phyloP scores from a whole-genome alignment of 2,329 filamentous ascomycete genomes.

The Phyllosticta citriasiana region DNA sequence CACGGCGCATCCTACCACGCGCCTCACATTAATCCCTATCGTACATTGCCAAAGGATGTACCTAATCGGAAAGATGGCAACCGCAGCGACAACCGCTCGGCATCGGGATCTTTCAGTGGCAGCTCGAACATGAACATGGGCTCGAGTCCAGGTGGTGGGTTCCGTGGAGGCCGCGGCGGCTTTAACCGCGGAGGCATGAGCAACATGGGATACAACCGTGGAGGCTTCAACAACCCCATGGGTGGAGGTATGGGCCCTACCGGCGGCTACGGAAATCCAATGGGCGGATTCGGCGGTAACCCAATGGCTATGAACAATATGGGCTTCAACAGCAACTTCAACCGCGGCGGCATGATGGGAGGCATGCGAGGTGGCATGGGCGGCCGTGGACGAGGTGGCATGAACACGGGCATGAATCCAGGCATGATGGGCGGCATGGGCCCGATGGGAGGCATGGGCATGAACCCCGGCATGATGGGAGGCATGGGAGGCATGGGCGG shows the following conservation, averaged over 20 bases:
- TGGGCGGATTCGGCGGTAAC: constrained; percentile 14
- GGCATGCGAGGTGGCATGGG: constrained; percentile 36
- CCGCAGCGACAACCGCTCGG: constrained; percentile 44
- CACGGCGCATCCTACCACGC: constrained; percentile 65
- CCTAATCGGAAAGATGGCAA: constrained; percentile 60
- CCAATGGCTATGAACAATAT: constrained; percentile 22
- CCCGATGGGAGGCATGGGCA: constrained; percentile 34
- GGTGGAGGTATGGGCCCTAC: constrained; percentile 32
- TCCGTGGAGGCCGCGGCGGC: constrained; percentile 26
- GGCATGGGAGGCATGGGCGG: constrained; percentile 26
- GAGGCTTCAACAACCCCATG: constrained; percentile 30
- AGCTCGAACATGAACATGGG: constrained; percentile 31
- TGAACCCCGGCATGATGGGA: constrained; percentile 29
- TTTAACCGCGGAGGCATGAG: constrained; percentile 25
- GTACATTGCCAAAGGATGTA: constrained; percentile 80
- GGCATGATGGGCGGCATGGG: constrained; percentile 26
- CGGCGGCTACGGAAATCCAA: constrained; percentile 39
- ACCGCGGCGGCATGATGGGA: constrained; percentile 33
- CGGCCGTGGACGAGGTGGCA: constrained; percentile 25
- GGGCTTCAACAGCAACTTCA: constrained; percentile 22
- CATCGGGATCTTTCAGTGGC: constrained; percentile 26
- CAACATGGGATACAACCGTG: constrained; percentile 28
- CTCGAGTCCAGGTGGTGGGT: constrained; percentile 40
- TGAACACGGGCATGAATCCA: constrained; percentile 25
- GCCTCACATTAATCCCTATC: constrained; percentile 75